Percentiles rank a stretch among this genome's conserved stretches.
phyloP scores from a whole-genome alignment of 2,329 filamentous ascomycete species.

The Ophiostoma perfectum region DNA sequence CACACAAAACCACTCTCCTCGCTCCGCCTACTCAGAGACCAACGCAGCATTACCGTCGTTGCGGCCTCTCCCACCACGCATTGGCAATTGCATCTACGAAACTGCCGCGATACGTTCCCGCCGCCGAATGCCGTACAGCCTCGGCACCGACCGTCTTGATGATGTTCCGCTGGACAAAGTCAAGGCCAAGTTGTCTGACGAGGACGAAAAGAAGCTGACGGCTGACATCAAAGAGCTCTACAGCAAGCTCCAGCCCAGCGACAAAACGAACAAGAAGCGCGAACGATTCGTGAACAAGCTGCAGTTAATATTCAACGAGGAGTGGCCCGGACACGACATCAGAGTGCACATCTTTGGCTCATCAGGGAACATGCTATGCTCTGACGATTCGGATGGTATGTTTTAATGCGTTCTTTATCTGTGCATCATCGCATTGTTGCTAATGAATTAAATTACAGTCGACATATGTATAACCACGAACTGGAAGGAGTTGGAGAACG shows the following conservation, averaged over 20 bases:
- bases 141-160: conserved; percentile 74
- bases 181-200: conserved; percentile 62
- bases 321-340: conserved; percentile 89
- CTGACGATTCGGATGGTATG: conserved; percentile 91
- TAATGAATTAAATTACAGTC: conserved; percentile 48
- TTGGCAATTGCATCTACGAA: conserved; percentile 76
- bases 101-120: conserved; percentile 75
- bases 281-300: conserved; percentile 77
- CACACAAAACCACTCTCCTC: conserved; percentile 73
- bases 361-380: conserved; percentile 89
- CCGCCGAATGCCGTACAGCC: conserved; percentile 84
- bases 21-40: conserved; percentile 84
- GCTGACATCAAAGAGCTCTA: conserved; percentile 83
- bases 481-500: conserved; percentile 79
- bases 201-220: conserved; percentile 70
- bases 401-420: conserved; percentile 23
- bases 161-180: conserved; percentile 65
- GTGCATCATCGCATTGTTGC: not conserved
- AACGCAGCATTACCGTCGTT: conserved; percentile 67
- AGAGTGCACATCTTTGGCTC: conserved; percentile 95
- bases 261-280: conserved; percentile 70
- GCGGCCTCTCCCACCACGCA: conserved; percentile 55
- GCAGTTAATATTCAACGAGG: conserved; percentile 77
- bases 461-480: conserved; percentile 96
- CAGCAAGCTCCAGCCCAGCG: conserved; percentile 73